These are phyloP conservation scores for Dispira parvispora DNA, from an alignment of 192 early-diverging fungal species.

Conservation along the genomic window DNA sequence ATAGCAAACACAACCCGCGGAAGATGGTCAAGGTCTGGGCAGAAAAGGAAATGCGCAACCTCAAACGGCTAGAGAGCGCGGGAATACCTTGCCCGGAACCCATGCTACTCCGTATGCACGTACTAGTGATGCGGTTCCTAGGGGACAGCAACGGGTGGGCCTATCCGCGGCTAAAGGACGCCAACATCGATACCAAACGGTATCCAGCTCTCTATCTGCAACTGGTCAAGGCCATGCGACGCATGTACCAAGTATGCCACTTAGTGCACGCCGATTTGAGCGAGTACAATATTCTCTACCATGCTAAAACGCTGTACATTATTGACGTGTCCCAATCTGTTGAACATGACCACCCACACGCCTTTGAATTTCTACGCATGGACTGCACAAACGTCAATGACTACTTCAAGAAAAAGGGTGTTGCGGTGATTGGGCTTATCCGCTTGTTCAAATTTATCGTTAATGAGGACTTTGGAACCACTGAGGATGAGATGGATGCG, in stretches of 20 bases:
- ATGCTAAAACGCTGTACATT: conserved; percentile 64
- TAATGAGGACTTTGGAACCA: conserved; percentile 32
- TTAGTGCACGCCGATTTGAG: conserved; percentile 96
- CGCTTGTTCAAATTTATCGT: conserved; percentile 85
- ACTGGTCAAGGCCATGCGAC: conserved; percentile 71
- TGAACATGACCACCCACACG: conserved; percentile 95
- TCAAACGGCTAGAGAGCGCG: conserved; percentile 72
- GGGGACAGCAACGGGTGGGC: conserved; percentile 87
- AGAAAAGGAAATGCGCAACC: conserved; percentile 97
- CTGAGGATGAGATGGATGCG: conserved; percentile 45
- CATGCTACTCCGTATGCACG: conserved; percentile 74
- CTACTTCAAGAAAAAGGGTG: conserved; percentile 68
- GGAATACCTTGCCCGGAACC: conserved; percentile 86
- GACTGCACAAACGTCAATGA: conserved; percentile 88
- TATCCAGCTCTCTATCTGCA: conserved; percentile 69
- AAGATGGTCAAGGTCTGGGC: conserved; percentile 99
- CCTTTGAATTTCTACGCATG: conserved; percentile 89
- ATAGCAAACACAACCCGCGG: conserved; percentile 80
- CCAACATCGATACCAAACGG: conserved; percentile 49
- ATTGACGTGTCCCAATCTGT: conserved; percentile 99
- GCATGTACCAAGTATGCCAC: conserved; percentile 79
- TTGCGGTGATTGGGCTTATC: conserved; percentile 56
- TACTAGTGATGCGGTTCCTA: conserved; percentile 88
- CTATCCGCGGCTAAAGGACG: conserved; percentile 89
- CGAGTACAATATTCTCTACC: conserved; percentile 95